A percentile compares a stretch with the other conserved stretches of the same genome.
These are phyloP conservation scores for Raffaelea ambrosiae DNA, from an alignment of 2,329 filamentous ascomycete genomes.

Conservation along the genomic window DNA sequence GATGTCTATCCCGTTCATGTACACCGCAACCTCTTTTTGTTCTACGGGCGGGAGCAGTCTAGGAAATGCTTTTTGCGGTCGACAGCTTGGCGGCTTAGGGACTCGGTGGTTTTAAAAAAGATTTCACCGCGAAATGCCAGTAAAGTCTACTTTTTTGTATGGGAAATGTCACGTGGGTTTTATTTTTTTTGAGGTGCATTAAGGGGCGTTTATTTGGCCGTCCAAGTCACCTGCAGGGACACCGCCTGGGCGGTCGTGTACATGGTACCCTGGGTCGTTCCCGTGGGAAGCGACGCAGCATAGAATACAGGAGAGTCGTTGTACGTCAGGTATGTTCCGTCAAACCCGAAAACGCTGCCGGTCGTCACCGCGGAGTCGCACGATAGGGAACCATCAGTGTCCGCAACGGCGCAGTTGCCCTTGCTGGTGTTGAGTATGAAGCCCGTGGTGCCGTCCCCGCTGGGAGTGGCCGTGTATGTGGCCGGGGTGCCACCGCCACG, in stretches of 20 bases:
- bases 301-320: conserved; percentile 13
- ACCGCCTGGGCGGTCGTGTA: conserved; percentile 14
- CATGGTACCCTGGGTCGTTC: conserved; percentile 15
- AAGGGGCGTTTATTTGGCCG: conserved; percentile 5
- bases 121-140: too few relatives aligned
- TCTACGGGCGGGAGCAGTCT: too few relatives aligned
- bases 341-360: conserved; percentile 16
- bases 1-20: too few relatives aligned
- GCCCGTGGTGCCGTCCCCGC: conserved; percentile 2
- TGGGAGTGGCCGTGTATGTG: conserved; percentile 17
- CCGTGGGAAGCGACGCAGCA: conserved; percentile 13
- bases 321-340: conserved; percentile 18
- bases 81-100: too few relatives aligned
- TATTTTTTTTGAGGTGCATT: too few relatives aligned
- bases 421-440: conserved; percentile 18
- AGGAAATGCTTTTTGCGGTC: too few relatives aligned
- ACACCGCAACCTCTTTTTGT: too few relatives aligned
- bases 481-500: conserved; percentile 18
- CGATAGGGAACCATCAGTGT: conserved; percentile 8
- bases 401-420: conserved; percentile 14
- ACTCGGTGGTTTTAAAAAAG: too few relatives aligned
- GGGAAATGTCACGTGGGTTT: too few relatives aligned
- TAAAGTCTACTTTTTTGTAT: too few relatives aligned
- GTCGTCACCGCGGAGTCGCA: conserved; percentile 13
- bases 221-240: conserved; percentile 16